Base-by-base conservation (phyloP, 148 eudicot genomes). In the Diospyros kaki region DNA sequence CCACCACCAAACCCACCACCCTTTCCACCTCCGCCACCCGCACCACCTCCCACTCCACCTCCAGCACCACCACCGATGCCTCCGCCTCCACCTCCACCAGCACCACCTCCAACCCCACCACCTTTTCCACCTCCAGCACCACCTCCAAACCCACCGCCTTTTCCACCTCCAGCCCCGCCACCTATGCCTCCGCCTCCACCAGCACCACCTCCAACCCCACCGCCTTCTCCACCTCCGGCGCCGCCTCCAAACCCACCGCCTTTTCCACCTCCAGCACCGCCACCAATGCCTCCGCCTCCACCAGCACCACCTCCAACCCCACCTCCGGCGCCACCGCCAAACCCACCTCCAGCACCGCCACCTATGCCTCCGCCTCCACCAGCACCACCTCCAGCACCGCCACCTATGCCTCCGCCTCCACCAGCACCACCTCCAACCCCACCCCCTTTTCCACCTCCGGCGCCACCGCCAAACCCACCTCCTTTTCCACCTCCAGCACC, bases 1-100 rank as follows among this genome's bases (percentile, higher is more conserved):
- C 28, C 69, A n/a, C 51, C 74, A 1, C 65, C 74, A 60, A 11
- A 72, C 17, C 67, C 66, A 0, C 81, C 77, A 4, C 58, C 58
- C 4, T 1, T 3, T 1, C 73, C 73, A 2, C 61, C 59, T 1
- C 73, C 71, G 2, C 2, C 41, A 46, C 71, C 71, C 11, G n/a
- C 40, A 50, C 71, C 71, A 4, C 56, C 71, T n/a, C 71, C 71
- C 8, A 3, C 41, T 9, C 71, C 74, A 7, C 13, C 55, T 0
- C 74, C 70, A 38, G 69, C 78, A 1, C 76, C 81, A 58, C 48
- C 15, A 1, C 81, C 81, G 1, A 59, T 60, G 0, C 84, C 81
- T 52, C 0, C 6, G 7, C 84, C 80, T 1, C 66, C 72, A 14
- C 84, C 83, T 0, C 14, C 69, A 11, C 76, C 76, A 13, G 65